phyloP scores from a whole-genome alignment of 805 yeast species.

The Hermanozyma aechmeae region DNA sequence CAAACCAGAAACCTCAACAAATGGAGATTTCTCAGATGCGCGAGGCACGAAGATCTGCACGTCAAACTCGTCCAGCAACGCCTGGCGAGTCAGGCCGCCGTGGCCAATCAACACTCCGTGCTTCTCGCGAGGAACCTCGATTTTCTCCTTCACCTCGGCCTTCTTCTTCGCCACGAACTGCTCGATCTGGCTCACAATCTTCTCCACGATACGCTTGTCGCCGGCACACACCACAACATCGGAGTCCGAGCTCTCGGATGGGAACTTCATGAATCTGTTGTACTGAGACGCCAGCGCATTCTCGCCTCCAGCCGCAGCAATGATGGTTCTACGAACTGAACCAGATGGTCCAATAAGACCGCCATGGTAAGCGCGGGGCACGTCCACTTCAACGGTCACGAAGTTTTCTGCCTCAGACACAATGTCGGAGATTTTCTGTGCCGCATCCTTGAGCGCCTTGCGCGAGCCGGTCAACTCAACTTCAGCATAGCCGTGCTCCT shows the following conservation, averaged over 20 bases:
- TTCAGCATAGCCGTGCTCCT: slow-evolving; percentile 44
- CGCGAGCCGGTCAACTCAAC: slow-evolving; percentile 73
- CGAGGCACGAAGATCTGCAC: slow-evolving; percentile 64
- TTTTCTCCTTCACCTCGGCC: slow-evolving; percentile 41
- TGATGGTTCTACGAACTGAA: slow-evolving; percentile 60
- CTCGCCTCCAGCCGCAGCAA: slow-evolving; percentile 67
- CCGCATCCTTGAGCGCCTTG: slow-evolving; percentile 65
- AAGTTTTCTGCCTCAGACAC: slow-evolving; percentile 58
- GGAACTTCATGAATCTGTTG: slow-evolving; percentile 56
- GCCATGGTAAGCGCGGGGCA: slow-evolving; percentile 68
- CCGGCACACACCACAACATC: slow-evolving; percentile 61
- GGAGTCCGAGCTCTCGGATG: slow-evolving; percentile 55
- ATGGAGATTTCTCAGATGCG: slow-evolving; percentile 39
- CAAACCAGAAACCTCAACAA: slow-evolving; percentile 52
- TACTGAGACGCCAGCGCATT: slow-evolving; percentile 32
- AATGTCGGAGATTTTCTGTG: slow-evolving; percentile 49
- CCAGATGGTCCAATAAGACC: slow-evolving; percentile 76
- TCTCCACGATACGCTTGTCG: slow-evolving; percentile 61
- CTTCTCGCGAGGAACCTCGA: slow-evolving; percentile 59
- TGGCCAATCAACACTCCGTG: slow-evolving; percentile 77
- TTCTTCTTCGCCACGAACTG: slow-evolving; percentile 58
- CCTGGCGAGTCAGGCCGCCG: slow-evolving; percentile 65
- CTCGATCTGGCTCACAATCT: slow-evolving; percentile 53
- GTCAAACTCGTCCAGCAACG: slow-evolving; percentile 58
- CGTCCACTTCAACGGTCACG: slow-evolving; percentile 47